Evolutionary conservation across 164 flowering plant species (phyloP).

Genomic region (Chimonanthus praecox): DNA sequence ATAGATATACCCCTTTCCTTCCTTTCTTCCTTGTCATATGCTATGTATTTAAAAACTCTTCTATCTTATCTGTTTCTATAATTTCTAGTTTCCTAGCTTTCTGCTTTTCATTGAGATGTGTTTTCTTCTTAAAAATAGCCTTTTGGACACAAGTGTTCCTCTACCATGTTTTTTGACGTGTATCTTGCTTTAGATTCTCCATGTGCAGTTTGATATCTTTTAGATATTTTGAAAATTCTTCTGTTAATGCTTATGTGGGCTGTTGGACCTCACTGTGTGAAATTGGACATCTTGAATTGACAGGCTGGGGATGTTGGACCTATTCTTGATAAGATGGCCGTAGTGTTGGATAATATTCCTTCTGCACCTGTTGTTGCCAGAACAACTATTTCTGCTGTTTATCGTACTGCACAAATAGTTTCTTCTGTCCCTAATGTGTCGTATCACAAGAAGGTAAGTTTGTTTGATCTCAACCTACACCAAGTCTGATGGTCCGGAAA

Average conservation of each 20-base stretch:
- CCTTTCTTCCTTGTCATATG: too few relatives aligned
- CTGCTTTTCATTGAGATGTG: too few relatives aligned
- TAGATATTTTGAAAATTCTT: neutral
- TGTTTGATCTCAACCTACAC: neutral
- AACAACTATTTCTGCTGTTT: constrained; percentile 60
- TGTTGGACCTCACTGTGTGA: neutral
- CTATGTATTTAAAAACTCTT: too few relatives aligned
- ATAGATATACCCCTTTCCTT: too few relatives aligned
- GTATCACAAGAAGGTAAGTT: constrained; percentile 63
- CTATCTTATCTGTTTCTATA: too few relatives aligned
- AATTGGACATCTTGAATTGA: constrained; percentile 7
- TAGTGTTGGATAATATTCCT: constrained; percentile 65
- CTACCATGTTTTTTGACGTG: too few relatives aligned
- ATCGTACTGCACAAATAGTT: constrained; percentile 55
- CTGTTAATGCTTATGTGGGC: neutral
- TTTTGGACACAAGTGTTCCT: too few relatives aligned
- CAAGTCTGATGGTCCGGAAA: neutral
- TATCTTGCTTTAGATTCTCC: too few relatives aligned
- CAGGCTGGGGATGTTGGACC: constrained; percentile 93
- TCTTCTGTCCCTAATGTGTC: constrained; percentile 58
- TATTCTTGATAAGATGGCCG: constrained; percentile 82
- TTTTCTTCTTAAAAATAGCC: too few relatives aligned
- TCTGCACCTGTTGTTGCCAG: constrained; percentile 41
- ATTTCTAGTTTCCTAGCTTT: too few relatives aligned
- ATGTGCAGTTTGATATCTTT: too few relatives aligned